Evolutionary conservation across 192 early-diverging fungal genomes (phyloP).

Genomic region (Coemansia sp.): DNA sequence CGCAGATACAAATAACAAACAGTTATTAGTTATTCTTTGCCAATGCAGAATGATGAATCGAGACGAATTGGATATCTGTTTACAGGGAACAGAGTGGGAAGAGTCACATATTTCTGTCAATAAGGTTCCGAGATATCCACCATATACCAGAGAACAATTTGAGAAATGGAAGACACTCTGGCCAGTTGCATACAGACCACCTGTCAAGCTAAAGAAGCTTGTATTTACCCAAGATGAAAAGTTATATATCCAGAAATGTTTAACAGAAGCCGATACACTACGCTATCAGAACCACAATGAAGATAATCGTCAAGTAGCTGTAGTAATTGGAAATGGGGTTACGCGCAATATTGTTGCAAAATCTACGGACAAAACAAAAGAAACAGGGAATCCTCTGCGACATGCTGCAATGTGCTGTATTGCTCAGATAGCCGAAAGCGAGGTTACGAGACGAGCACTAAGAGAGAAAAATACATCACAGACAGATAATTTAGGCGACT

Average conservation of each 20-base stretch:
- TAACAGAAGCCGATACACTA: neutral
- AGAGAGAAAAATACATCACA: neutral
- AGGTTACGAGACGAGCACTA: slow-evolving; percentile 36
- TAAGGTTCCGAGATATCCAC: slow-evolving; percentile 61
- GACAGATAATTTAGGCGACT: neutral
- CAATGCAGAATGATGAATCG: slow-evolving; percentile 24
- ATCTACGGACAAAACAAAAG: slow-evolving; percentile 51
- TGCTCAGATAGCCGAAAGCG: slow-evolving; percentile 59
- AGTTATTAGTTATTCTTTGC: slow-evolving; percentile 27
- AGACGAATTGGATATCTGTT: neutral
- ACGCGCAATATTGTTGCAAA: slow-evolving; percentile 54
- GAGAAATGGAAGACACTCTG: slow-evolving; percentile 76
- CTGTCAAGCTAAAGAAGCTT: slow-evolving; percentile 9
- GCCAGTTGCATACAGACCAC: slow-evolving; percentile 74
- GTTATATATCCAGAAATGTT: slow-evolving; percentile 16
- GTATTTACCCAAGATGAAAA: slow-evolving; percentile 15
- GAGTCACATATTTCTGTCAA: slow-evolving; percentile 3
- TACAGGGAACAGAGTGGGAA: slow-evolving; percentile 27
- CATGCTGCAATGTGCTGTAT: slow-evolving; percentile 85
- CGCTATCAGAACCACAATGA: neutral
- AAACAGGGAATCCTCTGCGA: slow-evolving; percentile 61
- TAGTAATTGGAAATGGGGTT: slow-evolving; percentile 50
- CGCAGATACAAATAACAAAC: neutral
- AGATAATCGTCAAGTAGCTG: neutral
- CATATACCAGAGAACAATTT: slow-evolving; percentile 70